Base-by-base conservation (phyloP, 306 rosid species). In the Betula pendula region DNA sequence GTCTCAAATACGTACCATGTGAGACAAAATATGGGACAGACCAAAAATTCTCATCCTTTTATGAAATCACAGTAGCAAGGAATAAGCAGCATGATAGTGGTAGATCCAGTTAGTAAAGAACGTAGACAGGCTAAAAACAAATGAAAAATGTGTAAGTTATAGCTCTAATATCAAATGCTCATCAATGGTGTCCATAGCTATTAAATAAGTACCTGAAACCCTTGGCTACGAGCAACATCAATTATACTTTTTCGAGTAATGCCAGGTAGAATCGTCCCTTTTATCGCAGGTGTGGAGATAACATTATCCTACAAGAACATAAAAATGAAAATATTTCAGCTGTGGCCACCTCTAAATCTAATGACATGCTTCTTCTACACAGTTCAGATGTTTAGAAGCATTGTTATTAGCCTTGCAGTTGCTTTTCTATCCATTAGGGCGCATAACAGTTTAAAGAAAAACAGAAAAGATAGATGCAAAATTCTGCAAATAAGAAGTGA, bases 251-350 rank as follows among this genome's bases (percentile, higher is more conserved):
- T 96, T 76, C 98, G 92, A 67, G 99, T 96, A 76, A 96, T 88
- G 71, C 99, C 99, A 19, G 99, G 99, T 82, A 96, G 87, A 77
- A 96, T 96, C 51, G 99, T 96, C 75, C 99, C 99, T 78, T 89
- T 92, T 55, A 96, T 85, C 71, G 84, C 87, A 40, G 99, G 99
- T 78, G 99, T 96, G 52, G 91, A 88, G 77, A 96, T 91, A 63
- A 86, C 53, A 48, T 89, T 80, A 69, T 84, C 97, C 99, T 96
- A 75, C 52, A 62, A 82, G 20, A 53, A 83, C 45, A 81, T 69
- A 25, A 66, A 75, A 62, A 71, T 27, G 45, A 73, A n/a, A 40
- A 35, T 50, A 35, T 71, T 52, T 43, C 53, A 73, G 75, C 51
- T 20, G n/a, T 40, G 19, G 48, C 75, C 43, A 74, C 55, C 73